These are phyloP conservation scores for Cytospora piceae DNA, from an alignment of 2,329 filamentous ascomycete species.

Conservation along the genomic window DNA sequence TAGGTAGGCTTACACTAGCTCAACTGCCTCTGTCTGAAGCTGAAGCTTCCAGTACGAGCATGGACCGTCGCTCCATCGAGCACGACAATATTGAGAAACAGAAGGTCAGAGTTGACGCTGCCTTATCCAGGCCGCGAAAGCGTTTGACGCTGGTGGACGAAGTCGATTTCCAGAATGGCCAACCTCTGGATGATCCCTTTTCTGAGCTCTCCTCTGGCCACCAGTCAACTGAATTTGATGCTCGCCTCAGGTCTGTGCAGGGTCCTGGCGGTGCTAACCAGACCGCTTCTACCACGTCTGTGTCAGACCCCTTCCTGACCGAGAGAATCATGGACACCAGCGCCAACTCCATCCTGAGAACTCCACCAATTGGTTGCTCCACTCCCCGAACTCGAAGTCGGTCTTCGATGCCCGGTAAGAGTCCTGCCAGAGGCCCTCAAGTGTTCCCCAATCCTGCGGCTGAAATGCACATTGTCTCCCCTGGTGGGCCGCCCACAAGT, in stretches of 20 bases:
- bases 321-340: constrained; percentile 36
- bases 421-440: not conserved
- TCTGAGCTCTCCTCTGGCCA: constrained; percentile 22
- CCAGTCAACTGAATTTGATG: constrained; percentile 31
- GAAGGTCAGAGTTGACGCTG: constrained; percentile 35
- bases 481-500: not conserved
- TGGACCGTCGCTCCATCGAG: constrained; percentile 36
- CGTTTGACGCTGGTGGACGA: constrained; percentile 37
- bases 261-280: constrained; percentile 1
- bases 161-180: constrained; percentile 28
- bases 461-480: not conserved
- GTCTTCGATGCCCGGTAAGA: not conserved
- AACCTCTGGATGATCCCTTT: constrained; percentile 33
- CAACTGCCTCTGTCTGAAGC: constrained; percentile 34
- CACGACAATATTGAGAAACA: constrained; percentile 41
- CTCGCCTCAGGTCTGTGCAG: constrained; percentile 27
- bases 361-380: constrained; percentile 32
- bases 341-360: constrained; percentile 32
- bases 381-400: constrained; percentile 30
- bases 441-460: not conserved
- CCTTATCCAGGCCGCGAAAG: constrained; percentile 30
- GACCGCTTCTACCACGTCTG: not conserved
- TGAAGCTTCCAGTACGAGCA: not conserved
- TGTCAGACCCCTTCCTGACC: constrained; percentile 39
- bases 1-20: constrained; percentile 4